These are phyloP conservation scores for Westerdykella sp. DNA, from an alignment of 2,329 filamentous ascomycete genomes.

Conservation along the genomic window DNA sequence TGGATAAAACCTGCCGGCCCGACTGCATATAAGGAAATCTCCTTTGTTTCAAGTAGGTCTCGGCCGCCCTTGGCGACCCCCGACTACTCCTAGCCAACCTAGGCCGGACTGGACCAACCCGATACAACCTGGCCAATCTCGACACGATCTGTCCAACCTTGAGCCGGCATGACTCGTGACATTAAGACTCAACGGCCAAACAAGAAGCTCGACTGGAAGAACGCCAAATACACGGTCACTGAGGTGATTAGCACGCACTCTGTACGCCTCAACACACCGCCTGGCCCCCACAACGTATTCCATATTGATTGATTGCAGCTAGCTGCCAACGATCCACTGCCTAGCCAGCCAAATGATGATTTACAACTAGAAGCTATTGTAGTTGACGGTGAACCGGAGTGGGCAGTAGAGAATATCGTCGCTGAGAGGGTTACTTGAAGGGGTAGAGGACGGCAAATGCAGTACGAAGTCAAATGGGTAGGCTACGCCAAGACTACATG, in stretches of 20 bases:
- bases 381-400: background rate
- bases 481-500: background rate
- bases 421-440: background rate
- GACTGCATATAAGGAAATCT: no score
- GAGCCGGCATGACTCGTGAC: no score
- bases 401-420: background rate
- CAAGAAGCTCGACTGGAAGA: slow-evolving; percentile 1
- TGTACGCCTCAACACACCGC: background rate
- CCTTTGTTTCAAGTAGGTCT: no score
- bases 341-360: background rate
- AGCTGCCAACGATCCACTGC: background rate
- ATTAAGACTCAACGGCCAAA: background rate
- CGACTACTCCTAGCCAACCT: no score
- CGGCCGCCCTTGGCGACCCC: no score
- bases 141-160: no score
- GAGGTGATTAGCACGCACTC: background rate
- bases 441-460: background rate
- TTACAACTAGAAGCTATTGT: background rate
- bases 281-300: background rate
- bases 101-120: no score
- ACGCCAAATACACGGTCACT: background rate
- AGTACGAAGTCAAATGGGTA: slow-evolving; percentile 1
- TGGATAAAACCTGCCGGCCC: no score
- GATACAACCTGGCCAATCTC: no score
- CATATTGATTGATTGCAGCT: background rate